phyloP scores from a whole-genome alignment of 2,329 filamentous ascomycete species.

The Elsinoe necatrix region DNA sequence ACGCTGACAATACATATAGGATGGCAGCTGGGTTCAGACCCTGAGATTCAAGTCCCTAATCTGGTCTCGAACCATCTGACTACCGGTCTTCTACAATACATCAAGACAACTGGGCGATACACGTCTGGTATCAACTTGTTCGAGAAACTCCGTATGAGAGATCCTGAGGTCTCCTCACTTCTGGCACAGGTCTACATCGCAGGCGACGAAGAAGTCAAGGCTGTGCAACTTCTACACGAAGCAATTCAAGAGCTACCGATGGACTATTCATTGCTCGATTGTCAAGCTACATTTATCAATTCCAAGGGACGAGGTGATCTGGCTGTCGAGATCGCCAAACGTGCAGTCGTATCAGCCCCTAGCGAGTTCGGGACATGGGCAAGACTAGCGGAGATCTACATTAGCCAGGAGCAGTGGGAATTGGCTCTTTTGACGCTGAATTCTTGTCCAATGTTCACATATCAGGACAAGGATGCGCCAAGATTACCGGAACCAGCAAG shows the following conservation, averaged over 20 bases:
- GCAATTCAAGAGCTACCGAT: slow-evolving; percentile 86
- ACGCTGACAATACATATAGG: slow-evolving; percentile 43
- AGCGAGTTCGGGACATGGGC: slow-evolving; percentile 98
- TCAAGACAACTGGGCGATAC: slow-evolving; percentile 88
- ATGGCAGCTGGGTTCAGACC: slow-evolving; percentile 92
- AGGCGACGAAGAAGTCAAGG: slow-evolving; percentile 95
- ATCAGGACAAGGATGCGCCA: slow-evolving; percentile 95
- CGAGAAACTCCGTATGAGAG: slow-evolving; percentile 83
- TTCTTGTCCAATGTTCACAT: slow-evolving; percentile 99
- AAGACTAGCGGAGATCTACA: slow-evolving; percentile 83
- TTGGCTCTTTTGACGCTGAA: slow-evolving; percentile 90
- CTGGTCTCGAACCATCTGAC: slow-evolving; percentile 94
- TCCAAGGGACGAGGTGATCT: slow-evolving; percentile 80
- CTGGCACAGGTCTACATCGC: slow-evolving; percentile 85
- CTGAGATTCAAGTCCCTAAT: slow-evolving; percentile 94
- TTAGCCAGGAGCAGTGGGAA: slow-evolving; percentile 92
- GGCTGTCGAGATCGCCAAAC: slow-evolving; percentile 86
- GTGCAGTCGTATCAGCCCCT: slow-evolving; percentile 87
- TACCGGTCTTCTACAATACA: slow-evolving; percentile 86
- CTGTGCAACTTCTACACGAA: slow-evolving; percentile 77
- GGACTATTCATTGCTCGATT: slow-evolving; percentile 94
- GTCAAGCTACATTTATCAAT: slow-evolving; percentile 85
- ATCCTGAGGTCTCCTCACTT: slow-evolving; percentile 88
- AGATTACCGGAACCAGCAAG: slow-evolving; percentile 88
- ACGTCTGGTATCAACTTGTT: slow-evolving; percentile 95